Evolutionary conservation across 805 yeast genomes (phyloP).

Genomic region (Candida railenensis): DNA sequence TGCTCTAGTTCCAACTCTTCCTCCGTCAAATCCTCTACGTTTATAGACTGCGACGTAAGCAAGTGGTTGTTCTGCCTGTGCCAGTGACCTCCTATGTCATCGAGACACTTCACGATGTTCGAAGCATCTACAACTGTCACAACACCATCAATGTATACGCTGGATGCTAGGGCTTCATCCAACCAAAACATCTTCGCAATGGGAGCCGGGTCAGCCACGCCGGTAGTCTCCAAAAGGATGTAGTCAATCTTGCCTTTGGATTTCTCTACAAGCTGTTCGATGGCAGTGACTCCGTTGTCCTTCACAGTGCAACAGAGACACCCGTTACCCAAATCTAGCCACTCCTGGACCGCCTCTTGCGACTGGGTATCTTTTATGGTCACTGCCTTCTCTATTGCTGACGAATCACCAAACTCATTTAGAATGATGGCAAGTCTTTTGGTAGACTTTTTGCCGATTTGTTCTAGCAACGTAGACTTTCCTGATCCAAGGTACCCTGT

Average conservation of each 20-base stretch:
- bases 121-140: slow-evolving; percentile 81
- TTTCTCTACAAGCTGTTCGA: slow-evolving; percentile 77
- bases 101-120: slow-evolving; percentile 63
- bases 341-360: slow-evolving; percentile 66
- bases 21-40: slow-evolving; percentile 20
- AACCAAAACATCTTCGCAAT: slow-evolving; percentile 97
- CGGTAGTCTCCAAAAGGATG: slow-evolving; percentile 91
- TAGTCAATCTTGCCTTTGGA: slow-evolving; percentile 78
- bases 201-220: slow-evolving; percentile 97
- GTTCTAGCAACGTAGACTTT: slow-evolving; percentile 79
- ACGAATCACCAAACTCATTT: slow-evolving; percentile 90
- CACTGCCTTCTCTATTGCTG: slow-evolving; percentile 84
- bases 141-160: slow-evolving; percentile 87
- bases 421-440: slow-evolving; percentile 83
- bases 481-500: slow-evolving; percentile 97
- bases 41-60: slow-evolving; percentile 15
- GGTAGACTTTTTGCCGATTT: slow-evolving; percentile 67
- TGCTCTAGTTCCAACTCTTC: slow-evolving; percentile 29
- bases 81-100: slow-evolving; percentile 73
- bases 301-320: slow-evolving; percentile 96
- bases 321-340: slow-evolving; percentile 96
- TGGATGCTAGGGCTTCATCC: slow-evolving; percentile 82
- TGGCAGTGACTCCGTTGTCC: slow-evolving; percentile 92
- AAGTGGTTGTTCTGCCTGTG: slow-evolving; percentile 43
- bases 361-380: slow-evolving; percentile 59